Conservation (phyloP, 2,329 filamentous ascomycete species). For the Cercospora citrullina region DNA sequence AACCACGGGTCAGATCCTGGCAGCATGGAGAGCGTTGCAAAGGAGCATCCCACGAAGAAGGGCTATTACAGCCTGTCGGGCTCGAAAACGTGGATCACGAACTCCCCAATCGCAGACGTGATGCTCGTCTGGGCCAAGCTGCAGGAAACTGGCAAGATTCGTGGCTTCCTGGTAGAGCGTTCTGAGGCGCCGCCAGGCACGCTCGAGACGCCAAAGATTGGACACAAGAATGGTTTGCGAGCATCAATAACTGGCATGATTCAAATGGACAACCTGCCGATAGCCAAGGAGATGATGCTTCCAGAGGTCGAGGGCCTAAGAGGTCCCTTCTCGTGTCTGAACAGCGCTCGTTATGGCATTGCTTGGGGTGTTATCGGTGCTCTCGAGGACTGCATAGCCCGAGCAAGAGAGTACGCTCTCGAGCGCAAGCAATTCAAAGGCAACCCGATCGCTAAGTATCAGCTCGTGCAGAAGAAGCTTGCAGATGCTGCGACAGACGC, state of each 20-base stretch:
- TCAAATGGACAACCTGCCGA: conserved; percentile 85
- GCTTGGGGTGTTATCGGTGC: conserved; percentile 92
- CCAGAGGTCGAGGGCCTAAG: conserved; percentile 81
- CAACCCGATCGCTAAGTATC: conserved; percentile 92
- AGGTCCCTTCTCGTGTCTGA: conserved; percentile 91
- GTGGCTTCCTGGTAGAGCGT: conserved; percentile 87
- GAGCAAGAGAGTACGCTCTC: conserved; percentile 82
- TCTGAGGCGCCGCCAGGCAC: conserved; percentile 82
- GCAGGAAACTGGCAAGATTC: conserved; percentile 87
- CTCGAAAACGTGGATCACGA: conserved; percentile 93
- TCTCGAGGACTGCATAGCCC: conserved; percentile 82
- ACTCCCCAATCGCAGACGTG: conserved; percentile 84
- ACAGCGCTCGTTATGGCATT: conserved; percentile 90
- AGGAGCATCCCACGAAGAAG: conserved; percentile 77
- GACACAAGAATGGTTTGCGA: conserved; percentile 91
- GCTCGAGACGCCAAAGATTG: conserved; percentile 85
- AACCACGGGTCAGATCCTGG: conserved; percentile 92
- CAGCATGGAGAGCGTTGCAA: conserved; percentile 86
- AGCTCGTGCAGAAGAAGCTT: conserved; percentile 96
- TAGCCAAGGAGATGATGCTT: conserved; percentile 91
- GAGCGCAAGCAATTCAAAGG: conserved; percentile 95
- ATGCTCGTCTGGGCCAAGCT: conserved; percentile 91
- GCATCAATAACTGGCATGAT: conserved; percentile 98
- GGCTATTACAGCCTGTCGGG: conserved; percentile 78
- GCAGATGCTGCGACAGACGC: conserved; percentile 90